Evolutionary conservation across 2,329 filamentous ascomycete species (phyloP).

Genomic region (Cladophialophora immunda): DNA sequence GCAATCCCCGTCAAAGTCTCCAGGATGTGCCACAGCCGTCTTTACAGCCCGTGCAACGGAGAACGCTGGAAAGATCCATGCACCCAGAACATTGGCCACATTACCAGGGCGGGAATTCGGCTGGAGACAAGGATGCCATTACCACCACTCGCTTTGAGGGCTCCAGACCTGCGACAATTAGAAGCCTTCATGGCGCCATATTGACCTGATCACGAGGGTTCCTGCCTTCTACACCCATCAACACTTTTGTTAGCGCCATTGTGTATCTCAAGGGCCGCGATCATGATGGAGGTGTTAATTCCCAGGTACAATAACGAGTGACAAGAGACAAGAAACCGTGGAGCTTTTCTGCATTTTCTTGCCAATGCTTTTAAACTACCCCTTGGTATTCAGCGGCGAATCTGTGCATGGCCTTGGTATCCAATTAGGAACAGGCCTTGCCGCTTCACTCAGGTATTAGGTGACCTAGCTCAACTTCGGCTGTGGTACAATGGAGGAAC

Average conservation of each 20-base stretch:
- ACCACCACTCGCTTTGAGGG: neutral
- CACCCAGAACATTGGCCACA: neutral
- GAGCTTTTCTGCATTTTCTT: too few relatives aligned
- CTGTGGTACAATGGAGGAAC: too few relatives aligned
- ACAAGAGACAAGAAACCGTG: too few relatives aligned
- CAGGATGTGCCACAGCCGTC: neutral
- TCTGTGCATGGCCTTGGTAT: too few relatives aligned
- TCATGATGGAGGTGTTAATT: too few relatives aligned
- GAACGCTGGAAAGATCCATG: neutral
- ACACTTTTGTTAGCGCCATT: neutral
- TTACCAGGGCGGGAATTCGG: neutral
- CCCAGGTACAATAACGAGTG: too few relatives aligned
- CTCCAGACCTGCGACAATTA: neutral
- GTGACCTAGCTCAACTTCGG: too few relatives aligned
- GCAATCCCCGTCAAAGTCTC: neutral
- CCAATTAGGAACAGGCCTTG: too few relatives aligned
- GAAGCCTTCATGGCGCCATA: neutral
- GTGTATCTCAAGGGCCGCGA: too few relatives aligned
- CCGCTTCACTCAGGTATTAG: too few relatives aligned
- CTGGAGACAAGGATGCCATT: neutral
- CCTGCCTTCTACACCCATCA: neutral
- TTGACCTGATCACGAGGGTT: neutral
- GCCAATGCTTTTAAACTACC: too few relatives aligned
- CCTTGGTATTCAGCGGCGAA: too few relatives aligned
- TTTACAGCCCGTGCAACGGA: neutral